Base-by-base conservation (phyloP, 495 filamentous ascomycete species). In the Cairneyella variabilis region DNA sequence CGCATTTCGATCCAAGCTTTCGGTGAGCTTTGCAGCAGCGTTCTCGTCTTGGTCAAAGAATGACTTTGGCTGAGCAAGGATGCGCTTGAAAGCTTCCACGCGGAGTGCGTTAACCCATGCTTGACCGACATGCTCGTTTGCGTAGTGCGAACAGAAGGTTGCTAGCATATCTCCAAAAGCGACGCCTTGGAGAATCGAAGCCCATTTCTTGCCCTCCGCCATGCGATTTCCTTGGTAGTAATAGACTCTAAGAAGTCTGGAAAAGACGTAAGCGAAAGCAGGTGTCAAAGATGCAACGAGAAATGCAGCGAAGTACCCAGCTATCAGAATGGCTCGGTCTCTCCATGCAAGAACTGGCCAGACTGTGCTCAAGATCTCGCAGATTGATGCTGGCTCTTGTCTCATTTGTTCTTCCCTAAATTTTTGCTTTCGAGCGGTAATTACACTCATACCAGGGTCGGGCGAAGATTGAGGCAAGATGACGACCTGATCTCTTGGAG, bases 11-110 rank as follows among this genome's bases (percentile, higher is more conserved):
- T 93, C 89, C 3, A 97, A 77, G 45, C 80, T 86, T 48, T 87
- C 80, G 0, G 72, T 79, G 14, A 98, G 75, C 26, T 75, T 69
- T 5, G 72, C 67, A 1, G 86, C 68, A 0, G 72, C 77, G 67
- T 97, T 89, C 34, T 71, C 73, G 2, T 85, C 74, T 21, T 78
- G 71, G 54, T 90, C 88, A 59, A 96, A 96, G 86, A 90, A 98
- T n/a, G 76, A 65, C 56, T 78, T 81, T 11, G 91, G 89, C 65
- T 97, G 93, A 32, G 79, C 75, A 8, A 98, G 71, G 14, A 96
- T 78, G 2, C 81, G 80, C 50, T 73, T 72, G 44, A 96, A 73
- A 3, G 89, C 83, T 66, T 80, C 75, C 14, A 77, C 73, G 1
- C 91, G 84, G 2, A 95, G 74, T 1, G 68, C 61, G 61, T 93